Evolutionary conservation across 331 rosid species (phyloP).

Genomic region (Prunus yedoensis): DNA sequence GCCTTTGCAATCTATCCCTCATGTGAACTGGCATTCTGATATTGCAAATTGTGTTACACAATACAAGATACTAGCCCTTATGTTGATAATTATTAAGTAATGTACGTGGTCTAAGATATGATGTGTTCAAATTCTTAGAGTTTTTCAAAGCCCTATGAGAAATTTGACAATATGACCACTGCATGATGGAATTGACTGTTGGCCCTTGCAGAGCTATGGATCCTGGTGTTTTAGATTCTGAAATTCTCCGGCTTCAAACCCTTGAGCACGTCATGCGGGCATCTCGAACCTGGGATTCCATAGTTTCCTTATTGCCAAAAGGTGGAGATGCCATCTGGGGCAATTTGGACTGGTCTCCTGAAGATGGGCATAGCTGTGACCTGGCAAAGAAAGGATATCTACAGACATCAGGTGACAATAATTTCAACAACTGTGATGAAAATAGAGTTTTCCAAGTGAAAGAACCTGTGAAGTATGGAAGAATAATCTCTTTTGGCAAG

Average conservation of each 20-base stretch:
- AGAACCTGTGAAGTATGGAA: constrained; percentile 46
- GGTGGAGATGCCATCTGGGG: constrained; percentile 88
- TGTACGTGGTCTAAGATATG: neutral
- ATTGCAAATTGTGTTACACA: constrained; percentile 6
- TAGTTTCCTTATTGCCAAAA: constrained; percentile 71
- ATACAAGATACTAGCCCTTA: neutral
- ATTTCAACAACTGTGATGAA: constrained; percentile 24
- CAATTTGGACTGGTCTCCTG: constrained; percentile 57
- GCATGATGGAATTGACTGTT: constrained; percentile 15
- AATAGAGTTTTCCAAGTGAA: constrained; percentile 26
- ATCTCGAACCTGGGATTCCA: constrained; percentile 79
- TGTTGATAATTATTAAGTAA: neutral
- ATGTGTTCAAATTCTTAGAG: neutral
- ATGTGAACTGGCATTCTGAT: constrained; percentile 14
- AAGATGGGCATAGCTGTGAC: constrained; percentile 42
- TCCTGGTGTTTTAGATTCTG: constrained; percentile 59
- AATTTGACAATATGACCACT: constrained; percentile 3
- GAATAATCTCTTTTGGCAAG: constrained; percentile 61
- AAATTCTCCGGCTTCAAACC: constrained; percentile 56
- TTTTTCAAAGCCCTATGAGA: neutral
- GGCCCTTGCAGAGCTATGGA: constrained; percentile 58
- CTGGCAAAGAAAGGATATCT: constrained; percentile 28
- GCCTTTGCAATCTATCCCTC: constrained; percentile 31
- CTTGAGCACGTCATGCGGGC: constrained; percentile 55
- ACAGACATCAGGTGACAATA: constrained; percentile 23